Evolutionary conservation across 1,284 basidiomycete species (phyloP).

Genomic region (Inonotus obliquus): DNA sequence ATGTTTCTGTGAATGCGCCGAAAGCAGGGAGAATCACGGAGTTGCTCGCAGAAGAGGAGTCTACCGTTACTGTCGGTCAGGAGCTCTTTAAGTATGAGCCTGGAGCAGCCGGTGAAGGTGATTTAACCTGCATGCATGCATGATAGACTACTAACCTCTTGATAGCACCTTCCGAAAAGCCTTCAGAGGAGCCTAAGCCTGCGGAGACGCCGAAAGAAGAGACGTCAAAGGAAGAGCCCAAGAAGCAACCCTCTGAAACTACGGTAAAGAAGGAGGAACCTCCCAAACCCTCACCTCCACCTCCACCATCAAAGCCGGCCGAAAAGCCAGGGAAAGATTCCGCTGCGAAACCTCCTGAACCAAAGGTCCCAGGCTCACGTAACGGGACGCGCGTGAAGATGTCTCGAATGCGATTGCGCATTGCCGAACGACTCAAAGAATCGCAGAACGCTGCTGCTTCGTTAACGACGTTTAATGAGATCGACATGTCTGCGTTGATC

Average conservation of each 20-base stretch:
- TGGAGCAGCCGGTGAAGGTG: conserved; percentile 62
- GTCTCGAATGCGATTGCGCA: conserved; percentile 96
- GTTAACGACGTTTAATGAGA: conserved; percentile 98
- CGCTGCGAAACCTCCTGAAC: conserved; percentile 30
- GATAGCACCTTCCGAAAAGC: conserved; percentile 24
- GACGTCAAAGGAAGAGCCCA: conserved; percentile 41
- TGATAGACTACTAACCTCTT: background rate
- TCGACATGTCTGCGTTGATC: conserved; percentile 97
- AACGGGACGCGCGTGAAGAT: conserved; percentile 94
- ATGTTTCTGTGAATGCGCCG: conserved; percentile 95
- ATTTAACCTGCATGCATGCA: conserved; percentile 22
- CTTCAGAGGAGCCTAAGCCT: conserved; percentile 33
- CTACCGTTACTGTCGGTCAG: conserved; percentile 93
- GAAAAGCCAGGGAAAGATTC: conserved; percentile 24
- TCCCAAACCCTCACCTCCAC: conserved; percentile 35
- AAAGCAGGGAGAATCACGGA: conserved; percentile 86
- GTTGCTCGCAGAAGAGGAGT: conserved; percentile 86
- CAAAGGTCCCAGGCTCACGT: conserved; percentile 52
- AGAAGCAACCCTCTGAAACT: conserved; percentile 39
- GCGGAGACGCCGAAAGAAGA: conserved; percentile 36
- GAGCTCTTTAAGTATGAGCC: conserved; percentile 91
- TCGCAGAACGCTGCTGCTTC: conserved; percentile 97
- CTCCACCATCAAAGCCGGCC: conserved; percentile 26
- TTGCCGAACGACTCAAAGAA: conserved; percentile 96
- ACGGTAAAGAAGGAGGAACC: conserved; percentile 36